Evolutionary conservation across 352 stramenopile genomes (phyloP).

Genomic region (Phytophthora constricta): DNA sequence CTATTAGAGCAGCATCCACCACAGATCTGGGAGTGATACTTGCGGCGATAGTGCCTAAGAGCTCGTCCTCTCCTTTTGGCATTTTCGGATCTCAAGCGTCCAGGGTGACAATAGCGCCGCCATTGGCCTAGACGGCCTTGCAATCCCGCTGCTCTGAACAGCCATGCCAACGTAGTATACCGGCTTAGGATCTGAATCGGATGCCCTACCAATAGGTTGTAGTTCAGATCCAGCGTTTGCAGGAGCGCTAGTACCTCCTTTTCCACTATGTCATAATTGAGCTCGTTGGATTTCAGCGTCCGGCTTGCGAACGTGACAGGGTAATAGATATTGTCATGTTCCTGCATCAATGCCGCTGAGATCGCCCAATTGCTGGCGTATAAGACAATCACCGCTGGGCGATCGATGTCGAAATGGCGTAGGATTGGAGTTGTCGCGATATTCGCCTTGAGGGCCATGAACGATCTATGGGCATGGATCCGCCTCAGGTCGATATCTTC

Average conservation of each 20-base stretch:
- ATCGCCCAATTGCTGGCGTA: slow-evolving; percentile 30
- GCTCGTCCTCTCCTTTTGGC: neutral
- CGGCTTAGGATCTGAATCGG: slow-evolving; percentile 7
- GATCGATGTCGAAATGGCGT: slow-evolving; percentile 15
- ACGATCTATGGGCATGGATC: neutral
- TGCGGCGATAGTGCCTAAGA: too few relatives aligned
- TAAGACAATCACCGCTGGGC: slow-evolving; percentile 2
- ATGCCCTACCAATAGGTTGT: slow-evolving; percentile 13
- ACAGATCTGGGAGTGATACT: neutral
- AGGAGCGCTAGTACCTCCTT: slow-evolving; percentile 15
- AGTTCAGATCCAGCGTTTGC: slow-evolving; percentile 6
- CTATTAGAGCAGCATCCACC: neutral
- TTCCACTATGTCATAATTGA: slow-evolving; percentile 23
- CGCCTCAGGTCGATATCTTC: neutral
- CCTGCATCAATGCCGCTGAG: neutral
- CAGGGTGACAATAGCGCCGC: neutral
- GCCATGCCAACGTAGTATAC: slow-evolving; percentile 11
- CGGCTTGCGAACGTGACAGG: slow-evolving; percentile 10
- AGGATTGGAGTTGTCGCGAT: slow-evolving; percentile 13
- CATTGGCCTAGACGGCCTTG: slow-evolving; percentile 2
- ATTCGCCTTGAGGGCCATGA: slow-evolving; percentile 17
- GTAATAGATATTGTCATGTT: slow-evolving; percentile 9
- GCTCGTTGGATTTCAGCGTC: slow-evolving; percentile 19
- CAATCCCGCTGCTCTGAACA: slow-evolving; percentile 4
- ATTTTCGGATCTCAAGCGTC: neutral